Evolutionary conservation across 2,329 filamentous ascomycete species (phyloP), one percentile per base, ranked within the genome.

Genomic region (Colletotrichum kahawae): DNA sequence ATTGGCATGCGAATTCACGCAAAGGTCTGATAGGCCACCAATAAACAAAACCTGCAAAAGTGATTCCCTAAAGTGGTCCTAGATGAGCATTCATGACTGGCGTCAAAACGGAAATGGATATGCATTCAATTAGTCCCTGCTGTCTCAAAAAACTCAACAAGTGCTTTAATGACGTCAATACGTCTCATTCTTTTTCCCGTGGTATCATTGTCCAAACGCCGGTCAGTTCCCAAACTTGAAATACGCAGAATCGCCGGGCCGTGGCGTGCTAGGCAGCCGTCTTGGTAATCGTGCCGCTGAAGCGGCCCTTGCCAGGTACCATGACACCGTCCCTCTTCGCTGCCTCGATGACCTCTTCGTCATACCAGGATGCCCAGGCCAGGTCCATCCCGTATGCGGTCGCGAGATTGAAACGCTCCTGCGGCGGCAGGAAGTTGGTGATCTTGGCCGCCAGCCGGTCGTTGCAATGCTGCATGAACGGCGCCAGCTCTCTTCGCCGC

Each of bases 361-460:
- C 80, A 66, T 87, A 88, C 7, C 84, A 31, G 12, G 66, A 77
- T 1, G 77, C 69, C 87, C 85, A 88, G 27, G 84, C 84, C n/a
- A 82, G 78, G 2, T 75, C 74, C 78, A 88, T 82, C 18, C 80
- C 81, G 57, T 84, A 86, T 4, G 80, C 79, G 4, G 72, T 69
- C 10, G 76, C 67, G 36, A 88, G 78, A 10, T 80, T 79, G 14
- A 67, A 51, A 29, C 76, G 24, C 73, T 88, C 86, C 3, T 75
- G 60, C 1, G 71, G 57, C 4, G 77, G 75, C 4, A 87, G 75
- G 38, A 79, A 78, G 12, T 82, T 81, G 27, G 80, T 62, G 18
- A 87, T 80, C 10, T 81, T 81, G 7, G 79, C 86, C 2, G 87
- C 79, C 34, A 86, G 78, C 48, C 78, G 79, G 48, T 87, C 85